These are phyloP conservation scores for Heritiera littoralis DNA, from an alignment of 345 rosid species.

Conservation along the genomic window DNA sequence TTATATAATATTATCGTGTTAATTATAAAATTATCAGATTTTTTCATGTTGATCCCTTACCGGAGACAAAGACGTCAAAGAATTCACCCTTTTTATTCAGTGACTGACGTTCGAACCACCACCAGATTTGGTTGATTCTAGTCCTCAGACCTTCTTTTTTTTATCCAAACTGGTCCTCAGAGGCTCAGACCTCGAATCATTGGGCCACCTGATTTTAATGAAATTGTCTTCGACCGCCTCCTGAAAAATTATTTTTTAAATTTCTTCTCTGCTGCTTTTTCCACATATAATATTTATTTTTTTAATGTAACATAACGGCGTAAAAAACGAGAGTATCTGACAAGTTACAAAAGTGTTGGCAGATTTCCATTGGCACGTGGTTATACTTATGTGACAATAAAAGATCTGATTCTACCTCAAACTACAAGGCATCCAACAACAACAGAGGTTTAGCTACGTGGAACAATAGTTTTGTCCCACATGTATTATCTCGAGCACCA, in stretches of 20 bases:
- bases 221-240: background rate
- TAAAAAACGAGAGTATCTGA: background rate
- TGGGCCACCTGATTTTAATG: background rate
- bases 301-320: background rate
- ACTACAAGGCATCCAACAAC: background rate
- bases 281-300: too few relatives aligned
- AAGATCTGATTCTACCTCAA: constrained; percentile 10
- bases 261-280: too few relatives aligned
- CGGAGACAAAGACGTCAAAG: too few relatives aligned
- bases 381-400: background rate
- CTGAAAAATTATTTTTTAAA: background rate
- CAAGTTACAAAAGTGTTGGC: background rate
- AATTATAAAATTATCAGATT: too few relatives aligned
- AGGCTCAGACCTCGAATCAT: background rate
- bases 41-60: too few relatives aligned
- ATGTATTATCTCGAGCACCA: background rate
- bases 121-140: too few relatives aligned
- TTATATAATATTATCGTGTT: too few relatives aligned
- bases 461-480: background rate
- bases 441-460: background rate
- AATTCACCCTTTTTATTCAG: too few relatives aligned
- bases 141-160: too few relatives aligned
- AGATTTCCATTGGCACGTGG: background rate
- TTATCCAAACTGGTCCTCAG: too few relatives aligned
- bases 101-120: too few relatives aligned